phyloP scores from a whole-genome alignment of 192 early-diverging fungal genomes.

The Podila epigama region DNA sequence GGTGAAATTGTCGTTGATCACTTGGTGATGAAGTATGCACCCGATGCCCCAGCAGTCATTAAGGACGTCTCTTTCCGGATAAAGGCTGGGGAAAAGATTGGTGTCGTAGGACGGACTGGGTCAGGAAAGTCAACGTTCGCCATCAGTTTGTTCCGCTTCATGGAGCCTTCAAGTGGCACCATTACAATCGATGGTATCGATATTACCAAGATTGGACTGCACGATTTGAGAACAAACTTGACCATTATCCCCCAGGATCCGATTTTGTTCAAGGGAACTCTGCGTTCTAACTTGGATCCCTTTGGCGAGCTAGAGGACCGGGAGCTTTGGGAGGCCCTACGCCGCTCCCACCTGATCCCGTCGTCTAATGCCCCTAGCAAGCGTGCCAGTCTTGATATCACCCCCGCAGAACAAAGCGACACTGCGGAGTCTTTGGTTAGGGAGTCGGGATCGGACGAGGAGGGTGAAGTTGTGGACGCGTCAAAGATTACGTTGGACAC shows the following conservation, averaged over 20 bases:
- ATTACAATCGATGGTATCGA: constrained; percentile 64
- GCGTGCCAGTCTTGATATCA: background rate
- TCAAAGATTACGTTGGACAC: constrained; percentile 66
- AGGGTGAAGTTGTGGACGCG: constrained; percentile 14
- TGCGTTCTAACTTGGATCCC: constrained; percentile 85
- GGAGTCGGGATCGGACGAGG: background rate
- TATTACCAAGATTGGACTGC: constrained; percentile 61
- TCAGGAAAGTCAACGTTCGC: constrained; percentile 70
- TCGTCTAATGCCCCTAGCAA: constrained; percentile 39
- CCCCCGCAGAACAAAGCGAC: background rate
- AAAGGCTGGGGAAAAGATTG: constrained; percentile 63
- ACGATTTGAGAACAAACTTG: constrained; percentile 58
- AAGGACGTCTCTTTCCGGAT: constrained; percentile 72
- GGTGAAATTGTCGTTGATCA: constrained; percentile 75
- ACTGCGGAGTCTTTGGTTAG: constrained; percentile 14
- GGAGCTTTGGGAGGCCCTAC: constrained; percentile 77
- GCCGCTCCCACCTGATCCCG: constrained; percentile 72
- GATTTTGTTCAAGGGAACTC: constrained; percentile 74
- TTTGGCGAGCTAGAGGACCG: constrained; percentile 80
- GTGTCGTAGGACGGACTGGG: constrained; percentile 69
- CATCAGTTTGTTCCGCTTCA: constrained; percentile 64
- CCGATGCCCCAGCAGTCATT: constrained; percentile 72
- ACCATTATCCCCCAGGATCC: constrained; percentile 82
- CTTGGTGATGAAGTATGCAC: constrained; percentile 77
- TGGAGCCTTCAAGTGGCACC: constrained; percentile 55